Percentiles rank a stretch among this genome's conserved stretches.
phyloP scores from a whole-genome alignment of 2,329 filamentous ascomycete genomes.

The Pseudocercospora fijiensis region DNA sequence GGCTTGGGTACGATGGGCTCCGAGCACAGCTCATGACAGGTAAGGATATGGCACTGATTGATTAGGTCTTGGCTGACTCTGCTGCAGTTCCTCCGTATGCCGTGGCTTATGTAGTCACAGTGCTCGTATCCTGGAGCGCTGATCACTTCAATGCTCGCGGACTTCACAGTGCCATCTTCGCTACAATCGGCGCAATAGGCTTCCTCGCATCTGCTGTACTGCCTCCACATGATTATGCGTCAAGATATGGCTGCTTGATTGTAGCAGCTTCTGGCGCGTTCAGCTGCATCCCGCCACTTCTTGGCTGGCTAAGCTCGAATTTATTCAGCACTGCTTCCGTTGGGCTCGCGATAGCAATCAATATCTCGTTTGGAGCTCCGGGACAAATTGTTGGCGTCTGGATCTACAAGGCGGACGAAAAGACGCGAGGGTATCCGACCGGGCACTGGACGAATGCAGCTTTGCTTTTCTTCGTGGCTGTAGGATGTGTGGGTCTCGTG shows the following conservation, averaged over 20 bases:
- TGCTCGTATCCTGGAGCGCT: conserved; percentile 52
- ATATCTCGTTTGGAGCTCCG: conserved; percentile 65
- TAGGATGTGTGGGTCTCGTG: conserved; percentile 55
- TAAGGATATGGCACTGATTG: neutral
- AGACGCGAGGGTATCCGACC: conserved; percentile 62
- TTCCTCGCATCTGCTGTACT: conserved; percentile 65
- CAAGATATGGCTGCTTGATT: conserved; percentile 69
- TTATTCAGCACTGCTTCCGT: conserved; percentile 63
- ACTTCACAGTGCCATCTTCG: conserved; percentile 52
- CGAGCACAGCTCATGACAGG: conserved; percentile 40
- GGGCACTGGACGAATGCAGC: conserved; percentile 68
- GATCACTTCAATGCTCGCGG: conserved; percentile 62
- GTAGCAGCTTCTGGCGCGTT: conserved; percentile 67
- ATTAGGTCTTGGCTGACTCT: neutral
- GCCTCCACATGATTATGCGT: conserved; percentile 58
- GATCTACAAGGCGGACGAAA: conserved; percentile 68
- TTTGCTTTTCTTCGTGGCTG: conserved; percentile 59
- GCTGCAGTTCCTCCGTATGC: conserved; percentile 35
- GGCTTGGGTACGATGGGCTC: conserved; percentile 60
- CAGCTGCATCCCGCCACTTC: conserved; percentile 65
- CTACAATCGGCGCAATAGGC: conserved; percentile 54
- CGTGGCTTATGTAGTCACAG: conserved; percentile 48
- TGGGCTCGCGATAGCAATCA: conserved; percentile 68
- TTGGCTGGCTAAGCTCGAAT: conserved; percentile 71
- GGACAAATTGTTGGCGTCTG: conserved; percentile 72